These are phyloP conservation scores for Fusarium redolens DNA, from an alignment of 2,329 filamentous ascomycete species.

Conservation along the genomic window DNA sequence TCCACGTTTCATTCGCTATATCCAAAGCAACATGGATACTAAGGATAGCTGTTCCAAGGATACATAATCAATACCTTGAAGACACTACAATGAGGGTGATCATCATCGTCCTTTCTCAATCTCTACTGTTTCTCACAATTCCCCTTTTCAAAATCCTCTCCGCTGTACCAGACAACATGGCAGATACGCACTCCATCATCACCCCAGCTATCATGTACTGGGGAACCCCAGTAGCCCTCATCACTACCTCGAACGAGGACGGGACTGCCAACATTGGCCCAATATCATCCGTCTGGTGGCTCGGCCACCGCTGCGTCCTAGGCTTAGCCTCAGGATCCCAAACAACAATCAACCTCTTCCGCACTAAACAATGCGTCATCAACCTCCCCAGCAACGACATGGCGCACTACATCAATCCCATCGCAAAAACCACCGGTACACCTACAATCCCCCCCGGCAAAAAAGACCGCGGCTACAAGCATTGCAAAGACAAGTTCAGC, in stretches of 20 bases:
- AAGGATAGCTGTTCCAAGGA: rapidly evolving
- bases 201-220: not conserved
- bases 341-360: not conserved
- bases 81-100: not conserved
- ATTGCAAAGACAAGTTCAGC: not conserved
- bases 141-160: not conserved
- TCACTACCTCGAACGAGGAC: not conserved
- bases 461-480: not conserved
- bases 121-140: rapidly evolving
- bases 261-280: not conserved
- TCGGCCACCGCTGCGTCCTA: not conserved
- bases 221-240: not conserved
- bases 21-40: not conserved
- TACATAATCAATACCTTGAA: not conserved
- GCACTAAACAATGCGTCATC: not conserved
- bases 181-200: not conserved
- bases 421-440: not conserved
- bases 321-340: not conserved
- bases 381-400: not conserved
- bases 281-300: not conserved
- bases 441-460: not conserved
- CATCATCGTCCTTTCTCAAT: rapidly evolving
- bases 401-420: not conserved
- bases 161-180: not conserved
- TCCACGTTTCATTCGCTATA: rapidly evolving